Evolutionary conservation across 1,284 basidiomycete genomes (phyloP), one percentile per base, ranked within the genome.

Genomic region (Trichosporon coremiiforme): DNA sequence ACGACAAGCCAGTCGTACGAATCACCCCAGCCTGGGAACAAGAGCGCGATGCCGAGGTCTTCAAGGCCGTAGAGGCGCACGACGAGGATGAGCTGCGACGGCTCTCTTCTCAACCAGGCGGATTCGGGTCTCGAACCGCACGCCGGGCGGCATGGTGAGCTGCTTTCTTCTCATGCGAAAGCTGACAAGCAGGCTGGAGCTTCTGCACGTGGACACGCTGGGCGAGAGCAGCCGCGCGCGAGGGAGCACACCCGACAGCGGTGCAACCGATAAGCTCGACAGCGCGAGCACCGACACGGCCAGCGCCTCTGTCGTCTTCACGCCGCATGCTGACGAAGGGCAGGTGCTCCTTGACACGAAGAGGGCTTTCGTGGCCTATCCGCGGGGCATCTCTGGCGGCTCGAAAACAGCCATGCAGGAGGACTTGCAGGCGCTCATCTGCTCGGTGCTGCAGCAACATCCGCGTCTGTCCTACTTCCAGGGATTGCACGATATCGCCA

Each of bases 401-500:
- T 76, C 73, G 53, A 84, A 84, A 75, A 86, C 87, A 64, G 77
- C 80, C 4, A 86, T 92, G 57, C 90, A 94, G 81, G 82, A 84
- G n/a, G 86, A 89, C 64, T 84, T 95, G 22, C 87, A 92, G 77
- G 84, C 85, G n/a, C 86, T 95, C n/a, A 87, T 95, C 68, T 87
- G 92, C 0, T 85, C 88, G 1, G 80, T 95, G 2, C 90, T 97
- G 75, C 87, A 92, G 29, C 88, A 86, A 76, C 87, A 90, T 70
- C 90, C 90, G 6, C 86, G 85, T 47, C 84, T 98, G 47, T 88
- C 87, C 78, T 98, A 97, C 82, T 98, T 95, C 76, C 94, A 96
- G 84, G 95, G 95, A 53, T 96, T 93, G 80, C 95, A 98, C 80
- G 95, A 97, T 79, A 93, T 98, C 63, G 86, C 94, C 36, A 91